phyloP scores from a whole-genome alignment of 176 grass and related monocot species.

The Bolboschoenus planiculmis region DNA sequence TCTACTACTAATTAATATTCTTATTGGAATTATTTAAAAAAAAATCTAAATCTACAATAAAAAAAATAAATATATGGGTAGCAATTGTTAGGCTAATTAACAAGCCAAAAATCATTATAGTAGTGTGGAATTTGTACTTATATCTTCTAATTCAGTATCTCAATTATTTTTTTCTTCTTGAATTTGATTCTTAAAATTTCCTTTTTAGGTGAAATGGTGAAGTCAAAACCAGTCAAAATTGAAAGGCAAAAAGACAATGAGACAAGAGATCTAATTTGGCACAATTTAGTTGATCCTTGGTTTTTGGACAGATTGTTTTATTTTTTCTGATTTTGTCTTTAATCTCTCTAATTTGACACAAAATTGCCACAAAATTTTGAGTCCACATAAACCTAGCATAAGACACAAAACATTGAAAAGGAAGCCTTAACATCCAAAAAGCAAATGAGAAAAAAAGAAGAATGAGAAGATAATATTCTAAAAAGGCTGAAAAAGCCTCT shows the following conservation, averaged over 20 bases:
- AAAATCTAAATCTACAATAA: neutral
- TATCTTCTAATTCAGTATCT: neutral
- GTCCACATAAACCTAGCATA: neutral
- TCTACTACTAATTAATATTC: no score
- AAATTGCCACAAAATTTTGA: neutral
- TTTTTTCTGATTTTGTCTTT: neutral
- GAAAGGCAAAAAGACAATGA: no score
- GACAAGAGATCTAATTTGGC: neutral
- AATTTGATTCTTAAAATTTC: neutral
- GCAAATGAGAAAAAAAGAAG: neutral
- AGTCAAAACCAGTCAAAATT: neutral
- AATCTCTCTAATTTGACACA: neutral
- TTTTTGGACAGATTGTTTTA: neutral
- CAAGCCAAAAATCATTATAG: neutral
- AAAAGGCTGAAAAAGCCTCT: neutral
- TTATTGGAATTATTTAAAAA: neutral
- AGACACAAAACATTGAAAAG: constrained; percentile 3
- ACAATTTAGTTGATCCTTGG: neutral
- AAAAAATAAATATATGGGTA: neutral
- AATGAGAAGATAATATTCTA: constrained; percentile 6
- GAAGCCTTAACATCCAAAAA: constrained; percentile 13
- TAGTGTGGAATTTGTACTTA: neutral
- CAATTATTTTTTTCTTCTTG: neutral
- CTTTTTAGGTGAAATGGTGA: neutral
- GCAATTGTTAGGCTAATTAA: neutral